Evolutionary conservation across 2,329 filamentous ascomycete species (phyloP).

Genomic region (Claviceps sp.): DNA sequence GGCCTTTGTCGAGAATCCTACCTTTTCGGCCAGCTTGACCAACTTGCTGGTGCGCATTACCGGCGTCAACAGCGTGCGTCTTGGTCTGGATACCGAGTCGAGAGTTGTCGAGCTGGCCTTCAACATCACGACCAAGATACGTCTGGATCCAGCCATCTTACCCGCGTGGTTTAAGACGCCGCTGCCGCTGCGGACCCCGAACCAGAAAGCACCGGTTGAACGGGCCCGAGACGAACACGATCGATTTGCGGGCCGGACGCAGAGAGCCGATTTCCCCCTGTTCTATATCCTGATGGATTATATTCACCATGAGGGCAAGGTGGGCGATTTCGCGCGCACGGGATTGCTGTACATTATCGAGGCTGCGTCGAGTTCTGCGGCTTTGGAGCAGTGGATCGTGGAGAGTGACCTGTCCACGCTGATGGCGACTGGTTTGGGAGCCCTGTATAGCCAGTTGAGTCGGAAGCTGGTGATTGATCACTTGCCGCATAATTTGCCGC

Average conservation of each 20-base stretch:
- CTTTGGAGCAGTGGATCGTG: constrained; percentile 89
- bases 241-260: constrained; percentile 70
- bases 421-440: constrained; percentile 92
- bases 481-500: constrained; percentile 60
- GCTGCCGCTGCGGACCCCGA: constrained; percentile 7
- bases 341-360: constrained; percentile 93
- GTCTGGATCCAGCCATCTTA: constrained; percentile 74
- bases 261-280: constrained; percentile 85
- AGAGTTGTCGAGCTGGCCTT: constrained; percentile 88
- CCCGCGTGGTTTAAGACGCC: constrained; percentile 77
- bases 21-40: constrained; percentile 78
- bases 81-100: constrained; percentile 70
- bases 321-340: constrained; percentile 91
- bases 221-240: constrained; percentile 49
- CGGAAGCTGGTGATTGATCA: constrained; percentile 74
- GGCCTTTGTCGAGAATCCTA: constrained; percentile 74
- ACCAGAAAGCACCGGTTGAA: constrained; percentile 16
- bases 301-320: constrained; percentile 87
- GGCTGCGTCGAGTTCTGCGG: constrained; percentile 68
- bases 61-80: constrained; percentile 56
- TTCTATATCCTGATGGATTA: constrained; percentile 96
- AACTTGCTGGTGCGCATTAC: constrained; percentile 72
- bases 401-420: constrained; percentile 92
- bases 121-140: constrained; percentile 91
- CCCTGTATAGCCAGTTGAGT: constrained; percentile 51